Evolutionary conservation across 192 early-diverging fungal genomes (phyloP).

Genomic region (Linnemannia exigua): DNA sequence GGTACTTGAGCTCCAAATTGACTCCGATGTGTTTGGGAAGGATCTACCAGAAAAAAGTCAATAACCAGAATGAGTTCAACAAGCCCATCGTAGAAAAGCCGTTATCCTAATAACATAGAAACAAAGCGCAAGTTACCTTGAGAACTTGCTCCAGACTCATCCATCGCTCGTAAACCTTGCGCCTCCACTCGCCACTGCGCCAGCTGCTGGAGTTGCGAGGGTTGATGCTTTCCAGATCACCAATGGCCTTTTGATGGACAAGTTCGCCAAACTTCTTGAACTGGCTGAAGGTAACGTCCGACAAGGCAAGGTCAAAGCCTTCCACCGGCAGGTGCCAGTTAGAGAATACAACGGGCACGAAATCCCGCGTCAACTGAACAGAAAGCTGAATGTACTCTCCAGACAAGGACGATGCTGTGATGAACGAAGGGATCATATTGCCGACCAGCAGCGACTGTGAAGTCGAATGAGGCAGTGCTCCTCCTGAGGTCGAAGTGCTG

Average conservation of each 20-base stretch:
- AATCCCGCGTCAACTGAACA: constrained; percentile 92
- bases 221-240: constrained; percentile 21
- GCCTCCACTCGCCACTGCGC: constrained; percentile 47
- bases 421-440: constrained; percentile 72
- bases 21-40: constrained; percentile 83
- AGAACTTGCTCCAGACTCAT: constrained; percentile 81
- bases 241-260: constrained; percentile 17
- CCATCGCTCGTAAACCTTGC: constrained; percentile 57
- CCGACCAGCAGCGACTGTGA: constrained; percentile 47
- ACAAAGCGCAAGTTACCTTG: constrained; percentile 61
- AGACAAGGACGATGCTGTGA: constrained; percentile 91
- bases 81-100: background rate
- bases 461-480: constrained; percentile 30
- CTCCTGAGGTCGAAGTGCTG: constrained; percentile 50
- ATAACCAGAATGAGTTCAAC: background rate
- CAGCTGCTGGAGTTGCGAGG: constrained; percentile 26
- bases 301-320: constrained; percentile 64
- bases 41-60: constrained; percentile 57
- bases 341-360: constrained; percentile 88
- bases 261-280: constrained; percentile 62
- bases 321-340: constrained; percentile 78
- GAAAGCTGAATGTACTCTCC: constrained; percentile 92
- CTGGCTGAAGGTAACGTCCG: constrained; percentile 67
- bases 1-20: constrained; percentile 92
- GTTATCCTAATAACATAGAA: background rate